Conservation (phyloP, 2,329 filamentous ascomycete species). For the Penicillium sp. region DNA sequence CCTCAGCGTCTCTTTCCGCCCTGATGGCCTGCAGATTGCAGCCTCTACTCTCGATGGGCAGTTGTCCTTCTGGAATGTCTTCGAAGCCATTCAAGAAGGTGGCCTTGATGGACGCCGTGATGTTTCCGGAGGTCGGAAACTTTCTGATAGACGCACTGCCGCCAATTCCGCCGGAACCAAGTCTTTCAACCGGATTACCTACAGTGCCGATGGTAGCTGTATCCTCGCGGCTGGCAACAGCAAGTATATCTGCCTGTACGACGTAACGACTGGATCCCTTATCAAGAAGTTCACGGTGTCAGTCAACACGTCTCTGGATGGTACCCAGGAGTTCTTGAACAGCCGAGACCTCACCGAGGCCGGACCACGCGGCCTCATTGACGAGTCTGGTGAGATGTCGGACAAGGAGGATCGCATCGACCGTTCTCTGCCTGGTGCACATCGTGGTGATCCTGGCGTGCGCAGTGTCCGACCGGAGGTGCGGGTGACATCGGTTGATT, state of each 20-base stretch:
- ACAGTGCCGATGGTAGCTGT: constrained; percentile 90
- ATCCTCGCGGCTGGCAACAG: constrained; percentile 90
- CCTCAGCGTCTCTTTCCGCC: constrained; percentile 80
- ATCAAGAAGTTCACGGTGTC: constrained; percentile 96
- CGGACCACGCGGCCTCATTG: constrained; percentile 80
- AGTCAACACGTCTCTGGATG: constrained; percentile 91
- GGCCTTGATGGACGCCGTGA: constrained; percentile 89
- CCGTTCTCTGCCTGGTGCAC: constrained; percentile 78
- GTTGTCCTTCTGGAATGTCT: constrained; percentile 90
- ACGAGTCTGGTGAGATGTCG: constrained; percentile 84
- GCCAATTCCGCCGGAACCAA: constrained; percentile 91
- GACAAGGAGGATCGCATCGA: constrained; percentile 86
- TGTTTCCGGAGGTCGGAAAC: constrained; percentile 86
- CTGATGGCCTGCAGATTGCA: constrained; percentile 87
- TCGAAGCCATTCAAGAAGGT: constrained; percentile 81
- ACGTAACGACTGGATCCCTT: constrained; percentile 87
- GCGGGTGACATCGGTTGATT: constrained; percentile 79
- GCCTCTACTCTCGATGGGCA: constrained; percentile 93
- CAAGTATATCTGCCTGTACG: constrained; percentile 98
- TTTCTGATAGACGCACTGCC: constrained; percentile 84
- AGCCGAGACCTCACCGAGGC: constrained; percentile 89
- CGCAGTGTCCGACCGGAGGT: constrained; percentile 80
- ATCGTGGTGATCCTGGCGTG: constrained; percentile 80
- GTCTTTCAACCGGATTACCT: constrained; percentile 82
- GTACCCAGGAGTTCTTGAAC: constrained; percentile 96